Evolutionary conservation across 106 monocot genomes (phyloP).

Genomic region (Cymbidium sinense): DNA sequence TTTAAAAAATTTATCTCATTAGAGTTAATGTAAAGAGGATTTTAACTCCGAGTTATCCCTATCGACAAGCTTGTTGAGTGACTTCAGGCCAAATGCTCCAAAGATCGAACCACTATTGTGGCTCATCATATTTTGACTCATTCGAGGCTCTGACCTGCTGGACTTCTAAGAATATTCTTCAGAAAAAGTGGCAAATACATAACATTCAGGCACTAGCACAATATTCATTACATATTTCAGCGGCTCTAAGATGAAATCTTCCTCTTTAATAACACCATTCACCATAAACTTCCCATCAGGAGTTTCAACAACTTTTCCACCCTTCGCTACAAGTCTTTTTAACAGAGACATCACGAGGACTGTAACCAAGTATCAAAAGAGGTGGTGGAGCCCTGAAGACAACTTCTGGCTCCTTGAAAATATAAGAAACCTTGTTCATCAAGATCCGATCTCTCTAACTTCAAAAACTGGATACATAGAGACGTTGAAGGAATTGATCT

Average conservation of each 20-base stretch:
- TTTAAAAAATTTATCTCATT: too few species aligned
- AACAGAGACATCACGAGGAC: slow-evolving; percentile 76
- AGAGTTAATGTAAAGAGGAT: too few species aligned
- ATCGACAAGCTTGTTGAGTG: too few species aligned
- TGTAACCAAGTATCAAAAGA: slow-evolving; percentile 71
- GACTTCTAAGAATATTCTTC: slow-evolving; percentile 81
- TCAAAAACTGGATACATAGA: slow-evolving; percentile 72
- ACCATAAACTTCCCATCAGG: too few species aligned
- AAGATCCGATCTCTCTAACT: slow-evolving; percentile 60
- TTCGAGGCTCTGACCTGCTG: too few species aligned
- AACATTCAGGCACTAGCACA: slow-evolving; percentile 77
- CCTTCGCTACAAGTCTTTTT: slow-evolving; percentile 86
- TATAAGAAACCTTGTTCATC: slow-evolving; percentile 87
- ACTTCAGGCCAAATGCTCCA: too few species aligned
- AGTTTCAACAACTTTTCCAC: slow-evolving; percentile 53
- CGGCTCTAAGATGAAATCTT: too few species aligned
- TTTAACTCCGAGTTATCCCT: too few species aligned
- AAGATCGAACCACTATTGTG: too few species aligned
- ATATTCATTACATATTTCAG: slow-evolving; percentile 73
- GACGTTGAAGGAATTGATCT: slow-evolving; percentile 59
- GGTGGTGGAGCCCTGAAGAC: slow-evolving; percentile 67
- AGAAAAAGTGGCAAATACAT: slow-evolving; percentile 86
- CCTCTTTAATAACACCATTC: too few species aligned
- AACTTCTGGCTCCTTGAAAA: slow-evolving; percentile 71
- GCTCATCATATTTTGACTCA: too few species aligned